These are phyloP conservation scores for Aspergillus novofumigatus DNA, from an alignment of 2,329 filamentous ascomycete species.

Conservation along the genomic window DNA sequence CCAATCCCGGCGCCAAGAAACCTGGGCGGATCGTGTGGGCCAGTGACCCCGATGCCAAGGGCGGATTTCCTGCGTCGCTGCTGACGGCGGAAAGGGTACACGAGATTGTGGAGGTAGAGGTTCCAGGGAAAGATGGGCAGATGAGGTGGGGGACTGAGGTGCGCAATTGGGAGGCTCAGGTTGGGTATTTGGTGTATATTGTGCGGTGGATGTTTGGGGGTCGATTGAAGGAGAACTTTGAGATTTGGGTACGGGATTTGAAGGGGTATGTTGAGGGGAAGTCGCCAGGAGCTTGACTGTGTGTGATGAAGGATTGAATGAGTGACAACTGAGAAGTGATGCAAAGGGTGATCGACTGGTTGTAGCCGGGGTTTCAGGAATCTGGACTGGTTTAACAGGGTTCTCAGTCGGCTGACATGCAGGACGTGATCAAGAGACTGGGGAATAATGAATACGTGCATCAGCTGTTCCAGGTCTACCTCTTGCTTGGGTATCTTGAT, in stretches of 20 bases:
- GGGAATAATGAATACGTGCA: not conserved
- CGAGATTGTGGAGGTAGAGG: conserved; percentile 40
- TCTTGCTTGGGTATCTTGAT: not conserved
- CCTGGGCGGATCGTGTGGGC: conserved; percentile 28
- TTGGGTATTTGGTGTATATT: conserved; percentile 38
- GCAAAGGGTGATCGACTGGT: not conserved
- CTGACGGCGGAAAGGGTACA: conserved; percentile 45
- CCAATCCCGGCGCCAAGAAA: conserved; percentile 15
- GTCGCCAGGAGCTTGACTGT: not conserved
- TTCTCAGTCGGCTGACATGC: not conserved
- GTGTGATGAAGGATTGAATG: not conserved
- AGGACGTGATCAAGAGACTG: not conserved
- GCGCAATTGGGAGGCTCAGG: conserved; percentile 45
- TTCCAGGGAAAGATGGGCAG: conserved; percentile 5
- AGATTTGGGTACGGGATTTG: conserved; percentile 39
- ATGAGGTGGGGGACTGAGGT: conserved; percentile 26
- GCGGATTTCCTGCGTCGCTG: conserved; percentile 30
- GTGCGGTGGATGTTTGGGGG: conserved; percentile 41
- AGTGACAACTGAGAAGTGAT: not conserved
- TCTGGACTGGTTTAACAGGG: not conserved
- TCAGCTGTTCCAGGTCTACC: not conserved
- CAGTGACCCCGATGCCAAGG: conserved; percentile 24
- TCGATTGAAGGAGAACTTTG: conserved; percentile 35
- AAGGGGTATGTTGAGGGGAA: conserved; percentile 36
- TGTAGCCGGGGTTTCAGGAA: not conserved